Percentiles rank a stretch among this genome's conserved stretches.
phyloP scores from a whole-genome alignment of 2,329 filamentous ascomycete genomes.

The Trichophaea hybrida region DNA sequence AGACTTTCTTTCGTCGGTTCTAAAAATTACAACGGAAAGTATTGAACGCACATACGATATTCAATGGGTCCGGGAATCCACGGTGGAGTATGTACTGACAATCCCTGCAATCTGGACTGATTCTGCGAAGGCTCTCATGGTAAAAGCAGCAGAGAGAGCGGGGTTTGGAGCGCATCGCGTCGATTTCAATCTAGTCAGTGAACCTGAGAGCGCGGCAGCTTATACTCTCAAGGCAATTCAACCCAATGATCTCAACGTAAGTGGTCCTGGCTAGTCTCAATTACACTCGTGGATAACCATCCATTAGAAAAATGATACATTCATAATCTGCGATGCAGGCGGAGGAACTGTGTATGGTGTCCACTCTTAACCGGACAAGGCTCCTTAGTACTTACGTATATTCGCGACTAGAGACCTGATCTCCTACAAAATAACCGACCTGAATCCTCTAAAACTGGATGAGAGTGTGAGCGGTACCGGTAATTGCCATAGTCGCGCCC shows the following conservation, averaged over 20 bases:
- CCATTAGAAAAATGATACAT: constrained; percentile 49
- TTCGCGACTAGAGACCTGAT: constrained; percentile 39
- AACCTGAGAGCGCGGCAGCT: constrained; percentile 24
- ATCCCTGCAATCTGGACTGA: constrained; percentile 54
- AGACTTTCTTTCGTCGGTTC: not conserved
- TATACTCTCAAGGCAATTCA: constrained; percentile 21
- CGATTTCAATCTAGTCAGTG: constrained; percentile 22
- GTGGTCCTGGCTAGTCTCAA: not conserved
- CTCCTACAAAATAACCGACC: constrained; percentile 63
- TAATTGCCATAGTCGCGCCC: too few relatives aligned
- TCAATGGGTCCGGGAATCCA: not conserved
- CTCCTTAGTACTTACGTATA: not conserved
- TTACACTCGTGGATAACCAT: not conserved
- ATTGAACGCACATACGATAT: not conserved
- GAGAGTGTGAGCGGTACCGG: constrained; percentile 69
- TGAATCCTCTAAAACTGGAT: constrained; percentile 57
- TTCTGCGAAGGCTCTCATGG: constrained; percentile 65
- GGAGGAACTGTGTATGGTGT: constrained; percentile 44
- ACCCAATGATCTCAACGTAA: constrained; percentile 13
- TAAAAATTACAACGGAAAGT: not conserved
- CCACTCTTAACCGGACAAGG: not conserved
- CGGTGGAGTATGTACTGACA: not conserved
- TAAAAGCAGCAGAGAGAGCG: constrained; percentile 61
- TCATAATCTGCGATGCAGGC: constrained; percentile 44
- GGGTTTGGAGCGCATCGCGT: constrained; percentile 48